Evolutionary conservation across 1,284 basidiomycete genomes (phyloP).

Genomic region (Sporisorium iseilematis-ciliati): DNA sequence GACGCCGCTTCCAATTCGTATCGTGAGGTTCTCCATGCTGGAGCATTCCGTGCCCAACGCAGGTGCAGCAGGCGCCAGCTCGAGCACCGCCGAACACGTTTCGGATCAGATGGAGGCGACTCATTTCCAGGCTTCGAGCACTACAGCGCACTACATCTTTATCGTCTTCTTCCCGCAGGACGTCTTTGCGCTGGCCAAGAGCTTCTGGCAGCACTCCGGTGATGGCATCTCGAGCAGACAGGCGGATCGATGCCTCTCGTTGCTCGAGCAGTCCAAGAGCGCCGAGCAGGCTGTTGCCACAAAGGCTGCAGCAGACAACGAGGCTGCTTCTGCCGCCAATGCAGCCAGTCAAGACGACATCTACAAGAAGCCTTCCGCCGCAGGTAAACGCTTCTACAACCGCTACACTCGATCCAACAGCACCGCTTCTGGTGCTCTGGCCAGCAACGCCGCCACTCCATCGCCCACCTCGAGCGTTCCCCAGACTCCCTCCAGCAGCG

Average conservation of each 20-base stretch:
- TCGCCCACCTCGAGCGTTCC: slow-evolving; percentile 30
- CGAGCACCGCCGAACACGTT: slow-evolving; percentile 42
- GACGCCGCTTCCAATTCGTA: slow-evolving; percentile 47
- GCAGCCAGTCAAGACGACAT: slow-evolving; percentile 20
- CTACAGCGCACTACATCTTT: slow-evolving; percentile 70
- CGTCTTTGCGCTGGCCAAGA: slow-evolving; percentile 81
- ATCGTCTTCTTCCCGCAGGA: slow-evolving; percentile 81
- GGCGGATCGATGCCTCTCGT: slow-evolving; percentile 81
- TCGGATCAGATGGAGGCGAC: slow-evolving; percentile 29
- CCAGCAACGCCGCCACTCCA: slow-evolving; percentile 22
- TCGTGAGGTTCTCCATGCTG: slow-evolving; percentile 60
- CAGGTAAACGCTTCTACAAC: slow-evolving; percentile 53
- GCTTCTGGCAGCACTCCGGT: slow-evolving; percentile 97
- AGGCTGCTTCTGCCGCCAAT: neutral
- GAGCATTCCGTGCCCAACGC: slow-evolving; percentile 22
- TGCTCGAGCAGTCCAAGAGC: slow-evolving; percentile 53
- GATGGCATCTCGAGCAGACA: slow-evolving; percentile 88
- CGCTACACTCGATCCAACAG: slow-evolving; percentile 52
- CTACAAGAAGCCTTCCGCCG: slow-evolving; percentile 39
- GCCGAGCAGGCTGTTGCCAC: slow-evolving; percentile 20
- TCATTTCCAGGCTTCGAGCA: slow-evolving; percentile 29
- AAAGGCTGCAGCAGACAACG: too few relatives aligned
- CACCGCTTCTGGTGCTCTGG: slow-evolving; percentile 16
- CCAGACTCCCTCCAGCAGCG: slow-evolving; percentile 38
- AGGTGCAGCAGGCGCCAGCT: slow-evolving; percentile 15